A percentile compares a stretch with the other conserved stretches of the same genome.
Evolutionary conservation across 2,329 filamentous ascomycete genomes (phyloP).

Genomic region (Neofusicoccum umdonicola): DNA sequence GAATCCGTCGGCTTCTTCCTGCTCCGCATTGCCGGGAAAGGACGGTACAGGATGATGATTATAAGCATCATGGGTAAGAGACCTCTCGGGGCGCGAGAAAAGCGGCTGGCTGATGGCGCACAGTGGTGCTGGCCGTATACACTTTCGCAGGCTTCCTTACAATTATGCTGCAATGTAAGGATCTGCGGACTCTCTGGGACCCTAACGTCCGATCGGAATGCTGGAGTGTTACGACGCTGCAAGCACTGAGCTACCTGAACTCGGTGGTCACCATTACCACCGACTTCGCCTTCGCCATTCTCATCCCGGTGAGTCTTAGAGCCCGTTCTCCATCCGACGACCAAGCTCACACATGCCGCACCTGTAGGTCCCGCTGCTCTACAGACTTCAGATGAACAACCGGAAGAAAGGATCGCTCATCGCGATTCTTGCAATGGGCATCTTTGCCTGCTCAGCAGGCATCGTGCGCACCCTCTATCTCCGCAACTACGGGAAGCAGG

Average conservation of each 20-base stretch:
- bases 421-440: slow-evolving; percentile 33
- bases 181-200: slow-evolving; percentile 49
- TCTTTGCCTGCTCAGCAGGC: slow-evolving; percentile 40
- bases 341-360: too few species aligned
- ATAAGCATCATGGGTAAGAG: slow-evolving; percentile 44
- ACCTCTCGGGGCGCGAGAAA: slow-evolving; percentile 34
- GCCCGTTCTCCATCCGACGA: not conserved
- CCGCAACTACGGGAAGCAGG: slow-evolving; percentile 36
- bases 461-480: slow-evolving; percentile 42
- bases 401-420: slow-evolving; percentile 42
- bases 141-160: slow-evolving; percentile 47
- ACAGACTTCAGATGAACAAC: slow-evolving; percentile 41
- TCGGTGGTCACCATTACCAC: slow-evolving; percentile 41
- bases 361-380: slow-evolving; percentile 37
- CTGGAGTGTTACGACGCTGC: slow-evolving; percentile 41
- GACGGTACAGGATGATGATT: slow-evolving; percentile 42
- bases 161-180: slow-evolving; percentile 48
- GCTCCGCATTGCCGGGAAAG: slow-evolving; percentile 44
- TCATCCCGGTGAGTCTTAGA: slow-evolving; percentile 30
- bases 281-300: slow-evolving; percentile 43
- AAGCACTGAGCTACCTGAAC: slow-evolving; percentile 47
- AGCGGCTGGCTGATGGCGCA: not conserved
- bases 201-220: slow-evolving; percentile 38
- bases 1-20: slow-evolving; percentile 51
- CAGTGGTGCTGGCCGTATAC: slow-evolving; percentile 37